A percentile compares a stretch with the other conserved stretches of the same genome.
Evolutionary conservation across 2,329 filamentous ascomycete genomes (phyloP).

Genomic region (Aspergillus persii): DNA sequence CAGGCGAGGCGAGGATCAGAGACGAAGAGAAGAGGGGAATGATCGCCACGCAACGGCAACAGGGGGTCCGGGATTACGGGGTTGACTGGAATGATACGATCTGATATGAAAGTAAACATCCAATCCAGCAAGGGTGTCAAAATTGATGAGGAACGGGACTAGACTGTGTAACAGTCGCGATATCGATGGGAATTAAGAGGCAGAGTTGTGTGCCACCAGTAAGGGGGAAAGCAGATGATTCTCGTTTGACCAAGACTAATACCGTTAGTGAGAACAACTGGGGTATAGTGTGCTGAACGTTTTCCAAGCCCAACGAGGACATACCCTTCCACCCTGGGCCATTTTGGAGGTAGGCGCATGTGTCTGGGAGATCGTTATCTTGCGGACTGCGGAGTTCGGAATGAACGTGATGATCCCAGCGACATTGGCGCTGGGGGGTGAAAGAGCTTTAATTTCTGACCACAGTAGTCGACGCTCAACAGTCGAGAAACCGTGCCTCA

Average conservation of each 20-base stretch:
- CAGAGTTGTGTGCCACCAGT: neutral
- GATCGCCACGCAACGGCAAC: neutral
- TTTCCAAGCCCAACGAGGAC: neutral
- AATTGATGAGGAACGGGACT: neutral
- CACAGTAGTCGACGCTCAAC: neutral
- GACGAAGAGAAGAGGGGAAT: neutral
- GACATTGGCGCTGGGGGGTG: neutral
- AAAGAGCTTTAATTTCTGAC: neutral
- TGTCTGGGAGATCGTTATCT: neutral
- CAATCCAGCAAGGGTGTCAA: neutral
- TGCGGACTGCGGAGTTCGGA: neutral
- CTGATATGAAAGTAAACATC: neutral
- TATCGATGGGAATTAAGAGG: neutral
- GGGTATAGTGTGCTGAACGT: neutral
- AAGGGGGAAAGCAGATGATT: neutral
- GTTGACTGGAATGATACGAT: neutral
- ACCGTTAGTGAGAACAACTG: neutral
- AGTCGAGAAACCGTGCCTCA: neutral
- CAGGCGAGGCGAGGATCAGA: neutral
- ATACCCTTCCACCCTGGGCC: neutral
- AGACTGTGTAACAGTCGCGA: neutral
- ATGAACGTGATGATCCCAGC: neutral
- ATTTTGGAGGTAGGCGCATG: neutral
- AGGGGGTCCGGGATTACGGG: neutral
- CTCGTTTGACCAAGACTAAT: neutral